phyloP scores from a whole-genome alignment of 352 stramenopile genomes.

The Phytophthora boehmeriae region DNA sequence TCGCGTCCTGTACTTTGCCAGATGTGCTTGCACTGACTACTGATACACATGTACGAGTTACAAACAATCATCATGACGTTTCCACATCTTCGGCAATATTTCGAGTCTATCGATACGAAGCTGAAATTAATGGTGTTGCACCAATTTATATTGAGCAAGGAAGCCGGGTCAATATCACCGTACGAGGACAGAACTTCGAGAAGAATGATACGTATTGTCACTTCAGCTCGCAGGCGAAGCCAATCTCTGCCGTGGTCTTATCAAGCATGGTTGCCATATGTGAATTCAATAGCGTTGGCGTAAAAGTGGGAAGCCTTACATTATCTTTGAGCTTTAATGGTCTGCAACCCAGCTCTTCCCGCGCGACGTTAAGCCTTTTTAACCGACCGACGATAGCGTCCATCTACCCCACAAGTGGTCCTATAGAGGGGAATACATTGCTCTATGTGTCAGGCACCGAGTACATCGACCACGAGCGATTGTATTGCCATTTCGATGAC shows the following conservation, averaged over 20 bases:
- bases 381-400: slow-evolving; percentile 20
- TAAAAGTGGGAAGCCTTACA: slow-evolving; percentile 9
- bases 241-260: slow-evolving; percentile 18
- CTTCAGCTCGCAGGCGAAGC: slow-evolving; percentile 16
- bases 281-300: slow-evolving; percentile 12
- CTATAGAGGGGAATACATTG: slow-evolving; percentile 25
- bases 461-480: slow-evolving; percentile 9
- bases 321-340: slow-evolving; percentile 24
- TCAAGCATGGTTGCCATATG: slow-evolving; percentile 26
- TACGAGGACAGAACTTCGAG: slow-evolving; percentile 34
- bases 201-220: slow-evolving; percentile 31
- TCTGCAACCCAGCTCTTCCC: slow-evolving; percentile 6
- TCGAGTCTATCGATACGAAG: slow-evolving; percentile 2
- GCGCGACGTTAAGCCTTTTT: slow-evolving; percentile 17
- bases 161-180: slow-evolving; percentile 32
- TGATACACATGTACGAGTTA: neutral
- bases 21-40: neutral
- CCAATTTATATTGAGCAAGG: slow-evolving; percentile 25
- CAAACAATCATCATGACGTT: slow-evolving; percentile 4
- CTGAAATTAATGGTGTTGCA: slow-evolving; percentile 22
- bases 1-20: slow-evolving; percentile 4
- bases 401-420: slow-evolving; percentile 22
- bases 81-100: slow-evolving; percentile 7
- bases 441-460: slow-evolving; percentile 22
- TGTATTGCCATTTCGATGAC: slow-evolving; percentile 42